A percentile compares a stretch with the other conserved stretches of the same genome.
Evolutionary conservation across 2,329 filamentous ascomycete species (phyloP).

Genomic region (Curvularia sp.): DNA sequence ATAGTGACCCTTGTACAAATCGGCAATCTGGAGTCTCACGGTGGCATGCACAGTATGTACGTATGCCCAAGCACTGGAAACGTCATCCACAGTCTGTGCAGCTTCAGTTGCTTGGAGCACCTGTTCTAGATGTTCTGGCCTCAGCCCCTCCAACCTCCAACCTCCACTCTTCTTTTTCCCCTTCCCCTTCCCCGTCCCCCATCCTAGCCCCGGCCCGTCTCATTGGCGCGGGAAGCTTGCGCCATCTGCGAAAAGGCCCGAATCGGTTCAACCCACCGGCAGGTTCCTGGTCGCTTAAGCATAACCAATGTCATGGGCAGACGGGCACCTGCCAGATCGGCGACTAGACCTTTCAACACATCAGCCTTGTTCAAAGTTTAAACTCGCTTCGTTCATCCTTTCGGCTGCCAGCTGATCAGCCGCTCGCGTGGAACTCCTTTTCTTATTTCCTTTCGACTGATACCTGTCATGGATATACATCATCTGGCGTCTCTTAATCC

Average conservation of each 20-base stretch:
- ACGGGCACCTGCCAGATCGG: not conserved
- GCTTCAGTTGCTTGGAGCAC: not conserved
- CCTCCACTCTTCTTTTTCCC: too few species aligned
- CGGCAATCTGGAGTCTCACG: not conserved
- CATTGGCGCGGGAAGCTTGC: not conserved
- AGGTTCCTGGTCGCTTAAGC: not conserved
- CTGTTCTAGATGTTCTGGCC: not conserved
- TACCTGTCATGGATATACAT: not conserved
- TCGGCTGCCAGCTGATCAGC: not conserved
- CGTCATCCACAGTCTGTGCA: not conserved
- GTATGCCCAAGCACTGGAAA: not conserved
- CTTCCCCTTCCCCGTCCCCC: too few species aligned
- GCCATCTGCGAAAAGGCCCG: slow-evolving; percentile 1
- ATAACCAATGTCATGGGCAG: not conserved
- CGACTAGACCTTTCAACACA: not conserved
- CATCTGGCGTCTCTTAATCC: not conserved
- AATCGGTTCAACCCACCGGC: not conserved
- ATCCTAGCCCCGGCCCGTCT: not conserved
- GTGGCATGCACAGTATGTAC: not conserved
- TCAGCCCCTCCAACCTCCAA: not conserved
- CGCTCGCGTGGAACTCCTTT: not conserved
- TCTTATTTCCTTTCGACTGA: not conserved
- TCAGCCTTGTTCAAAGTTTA: not conserved
- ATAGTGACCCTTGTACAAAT: not conserved
- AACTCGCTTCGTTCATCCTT: not conserved